Percentiles rank a stretch among this genome's conserved stretches.
Evolutionary conservation across 371 early-diverging fungal genomes (phyloP).

Genomic region (Mortierella sp.): DNA sequence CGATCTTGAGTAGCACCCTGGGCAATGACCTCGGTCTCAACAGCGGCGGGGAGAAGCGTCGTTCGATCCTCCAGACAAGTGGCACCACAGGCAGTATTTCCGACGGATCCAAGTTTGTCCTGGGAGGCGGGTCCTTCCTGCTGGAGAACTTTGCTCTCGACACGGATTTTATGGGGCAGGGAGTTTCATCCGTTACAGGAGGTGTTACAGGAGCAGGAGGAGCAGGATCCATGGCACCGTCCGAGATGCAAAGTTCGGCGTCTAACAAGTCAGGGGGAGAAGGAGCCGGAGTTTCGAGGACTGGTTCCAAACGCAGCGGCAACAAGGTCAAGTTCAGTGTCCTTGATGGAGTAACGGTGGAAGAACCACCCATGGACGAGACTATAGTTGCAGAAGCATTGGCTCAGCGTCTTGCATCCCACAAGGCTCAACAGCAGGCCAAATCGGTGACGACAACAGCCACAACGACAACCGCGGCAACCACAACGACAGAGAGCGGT

Average conservation of each 20-base stretch:
- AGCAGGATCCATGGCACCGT: background rate
- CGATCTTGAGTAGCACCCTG: slow-evolving; percentile 8
- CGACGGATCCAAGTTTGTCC: slow-evolving; percentile 7
- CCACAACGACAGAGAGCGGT: background rate
- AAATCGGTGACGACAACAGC: slow-evolving; percentile 9
- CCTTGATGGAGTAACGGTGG: background rate
- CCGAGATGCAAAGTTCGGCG: slow-evolving; percentile 6
- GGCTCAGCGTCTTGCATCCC: slow-evolving; percentile 34
- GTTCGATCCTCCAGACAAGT: background rate
- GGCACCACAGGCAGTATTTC: background rate
- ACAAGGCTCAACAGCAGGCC: slow-evolving; percentile 32
- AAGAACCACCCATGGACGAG: slow-evolving; percentile 27
- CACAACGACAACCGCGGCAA: background rate
- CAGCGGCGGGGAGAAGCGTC: background rate
- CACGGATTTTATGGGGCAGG: slow-evolving; percentile 21
- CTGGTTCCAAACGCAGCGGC: slow-evolving; percentile 20
- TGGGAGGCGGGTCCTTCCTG: slow-evolving; percentile 20
- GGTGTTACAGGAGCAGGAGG: background rate
- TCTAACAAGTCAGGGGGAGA: slow-evolving; percentile 14
- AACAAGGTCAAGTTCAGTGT: slow-evolving; percentile 38
- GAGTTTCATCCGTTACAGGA: background rate
- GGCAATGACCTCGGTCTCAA: background rate
- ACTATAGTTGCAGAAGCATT: slow-evolving; percentile 35
- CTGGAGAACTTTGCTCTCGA: slow-evolving; percentile 33
- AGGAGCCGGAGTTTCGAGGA: slow-evolving; percentile 17